These are phyloP conservation scores for Hordeum vulgare DNA, from an alignment of 176 grass and related monocot species.

Conservation along the genomic window DNA sequence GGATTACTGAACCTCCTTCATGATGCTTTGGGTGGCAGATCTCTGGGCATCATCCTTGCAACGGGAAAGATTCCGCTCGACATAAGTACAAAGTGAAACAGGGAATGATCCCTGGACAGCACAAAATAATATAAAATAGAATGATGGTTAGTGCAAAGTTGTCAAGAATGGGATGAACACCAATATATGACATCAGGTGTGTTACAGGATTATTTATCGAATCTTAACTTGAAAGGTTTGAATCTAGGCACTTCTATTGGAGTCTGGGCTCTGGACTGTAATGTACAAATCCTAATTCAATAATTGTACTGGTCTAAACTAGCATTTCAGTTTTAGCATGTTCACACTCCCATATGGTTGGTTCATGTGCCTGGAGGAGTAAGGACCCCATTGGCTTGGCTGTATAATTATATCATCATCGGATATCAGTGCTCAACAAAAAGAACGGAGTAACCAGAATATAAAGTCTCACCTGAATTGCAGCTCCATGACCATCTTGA, in stretches of 20 bases:
- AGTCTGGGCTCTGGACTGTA: neutral
- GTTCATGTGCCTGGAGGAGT: neutral
- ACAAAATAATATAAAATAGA: conserved; percentile 11
- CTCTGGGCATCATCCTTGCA: conserved; percentile 88
- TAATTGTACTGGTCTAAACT: neutral
- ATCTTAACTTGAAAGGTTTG: neutral
- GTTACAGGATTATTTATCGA: neutral
- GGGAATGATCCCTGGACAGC: conserved; percentile 57
- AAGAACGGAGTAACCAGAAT: conserved; percentile 8
- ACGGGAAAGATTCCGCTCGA: conserved; percentile 62
- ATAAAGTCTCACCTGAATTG: conserved; percentile 37
- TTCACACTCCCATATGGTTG: neutral
- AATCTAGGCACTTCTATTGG: neutral
- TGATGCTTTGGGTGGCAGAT: conserved; percentile 42
- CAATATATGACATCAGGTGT: neutral
- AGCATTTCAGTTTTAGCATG: neutral
- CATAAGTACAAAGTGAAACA: conserved; percentile 73
- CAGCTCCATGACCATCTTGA: conserved; percentile 31
- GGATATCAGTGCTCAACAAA: neutral
- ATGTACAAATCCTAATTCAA: neutral
- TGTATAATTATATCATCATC: neutral
- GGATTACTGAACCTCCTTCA: conserved; percentile 70
- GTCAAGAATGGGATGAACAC: neutral
- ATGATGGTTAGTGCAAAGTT: conserved; percentile 1
- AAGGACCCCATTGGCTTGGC: conserved; percentile 2